Evolutionary conservation across 2,329 filamentous ascomycete genomes (phyloP), one percentile per base, ranked within the genome.

Genomic region (Neobulgaria alba): DNA sequence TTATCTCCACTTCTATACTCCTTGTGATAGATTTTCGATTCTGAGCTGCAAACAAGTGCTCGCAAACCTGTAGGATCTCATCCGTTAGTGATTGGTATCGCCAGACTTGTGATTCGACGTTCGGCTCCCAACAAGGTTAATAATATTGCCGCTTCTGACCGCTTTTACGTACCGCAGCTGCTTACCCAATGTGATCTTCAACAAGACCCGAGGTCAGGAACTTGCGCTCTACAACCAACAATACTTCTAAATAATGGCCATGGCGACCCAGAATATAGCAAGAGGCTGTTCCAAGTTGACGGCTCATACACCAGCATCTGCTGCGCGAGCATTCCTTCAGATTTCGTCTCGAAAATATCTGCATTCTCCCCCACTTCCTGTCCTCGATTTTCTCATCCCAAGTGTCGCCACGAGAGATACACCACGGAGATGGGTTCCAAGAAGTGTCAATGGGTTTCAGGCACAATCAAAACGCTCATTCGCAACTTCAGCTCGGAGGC

Each of bases 381-480:
- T 54, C 31, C 52, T 56, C 29, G 56, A 58, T 29, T 59, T 60
- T 39, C 51, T 59, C 15, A 32, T 52, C 10, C 56, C 57, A 15
- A 46, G 42, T 26, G 26, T 46, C n/a, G 10, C 43, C 18, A 32
- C 39, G 3, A 19, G 31, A 17, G 18, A 26, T 16, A n/a, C 37
- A 7, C 36, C 18, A 30, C 18, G 30, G 29, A 20, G 10, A 19
- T 23, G 21, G 10, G 12, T 20, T 16, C n/a, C 12, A 7, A 41
- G 30, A 5, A 15, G 7, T 34, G 18, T 21, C 16, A 7, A 12
- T 19, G 29, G 34, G 31, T 3, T 15, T 10, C 33, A 9, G 2
- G 14, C 10, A 36, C 18, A 39, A 8, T 10, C 29, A 16, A 49
- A 39, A 32, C 37, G 52, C 26, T n/a, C 33, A 2, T 60, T 60